Conservation (phyloP, 2,329 filamentous ascomycete genomes). For the Sphaerulina populicola region DNA sequence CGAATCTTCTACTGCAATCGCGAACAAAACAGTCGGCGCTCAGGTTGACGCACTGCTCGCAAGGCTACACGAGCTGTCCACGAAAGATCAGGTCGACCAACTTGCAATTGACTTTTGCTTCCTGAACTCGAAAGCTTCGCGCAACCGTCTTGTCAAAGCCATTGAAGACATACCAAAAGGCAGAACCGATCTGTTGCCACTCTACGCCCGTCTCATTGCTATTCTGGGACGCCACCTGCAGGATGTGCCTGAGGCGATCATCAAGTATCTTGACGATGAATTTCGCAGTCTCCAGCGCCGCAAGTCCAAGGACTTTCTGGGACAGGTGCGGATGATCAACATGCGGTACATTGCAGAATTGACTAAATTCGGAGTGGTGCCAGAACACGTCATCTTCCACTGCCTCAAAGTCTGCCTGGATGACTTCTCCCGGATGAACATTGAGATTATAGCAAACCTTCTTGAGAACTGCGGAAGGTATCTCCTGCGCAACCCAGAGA, state of each 20-base stretch:
- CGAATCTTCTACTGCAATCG: conserved; percentile 86
- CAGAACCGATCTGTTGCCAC: conserved; percentile 78
- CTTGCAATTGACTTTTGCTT: conserved; percentile 96
- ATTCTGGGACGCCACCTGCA: conserved; percentile 90
- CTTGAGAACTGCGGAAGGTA: conserved; percentile 95
- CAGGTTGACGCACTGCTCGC: conserved; percentile 88
- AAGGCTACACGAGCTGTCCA: conserved; percentile 81
- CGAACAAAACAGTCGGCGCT: conserved; percentile 93
- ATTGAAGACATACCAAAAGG: conserved; percentile 93
- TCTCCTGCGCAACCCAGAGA: conserved; percentile 83
- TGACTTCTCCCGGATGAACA: conserved; percentile 97
- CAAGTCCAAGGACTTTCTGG: conserved; percentile 95
- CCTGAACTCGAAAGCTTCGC: conserved; percentile 93
- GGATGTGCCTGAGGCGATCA: conserved; percentile 84
- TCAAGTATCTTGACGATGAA: conserved; percentile 88
- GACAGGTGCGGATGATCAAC: conserved; percentile 85
- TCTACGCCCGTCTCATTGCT: conserved; percentile 86
- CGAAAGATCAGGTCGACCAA: conserved; percentile 85
- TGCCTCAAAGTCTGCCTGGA: conserved; percentile 96
- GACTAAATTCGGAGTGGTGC: conserved; percentile 96
- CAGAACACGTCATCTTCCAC: conserved; percentile 97
- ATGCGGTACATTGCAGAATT: conserved; percentile 96
- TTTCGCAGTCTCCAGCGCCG: conserved; percentile 93
- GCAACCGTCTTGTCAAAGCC: conserved; percentile 86
- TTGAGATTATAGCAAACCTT: conserved; percentile 93